Base-by-base conservation (phyloP, 345 rosid genomes). In the Adansonia digitata region DNA sequence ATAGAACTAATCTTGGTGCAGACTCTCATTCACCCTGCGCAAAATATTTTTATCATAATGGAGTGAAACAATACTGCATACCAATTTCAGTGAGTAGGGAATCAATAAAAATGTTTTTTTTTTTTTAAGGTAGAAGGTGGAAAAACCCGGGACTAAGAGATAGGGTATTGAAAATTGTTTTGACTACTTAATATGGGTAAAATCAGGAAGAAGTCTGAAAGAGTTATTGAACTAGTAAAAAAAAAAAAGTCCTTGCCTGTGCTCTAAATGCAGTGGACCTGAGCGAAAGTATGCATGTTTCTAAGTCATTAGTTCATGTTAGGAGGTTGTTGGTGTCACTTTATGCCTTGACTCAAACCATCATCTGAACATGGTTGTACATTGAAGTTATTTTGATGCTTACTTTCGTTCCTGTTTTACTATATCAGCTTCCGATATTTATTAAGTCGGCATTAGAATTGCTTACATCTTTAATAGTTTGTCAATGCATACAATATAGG, bases 401-500 rank as follows among this genome's bases (percentile, higher is more conserved):
- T 64, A 27, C n/a, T 53, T 53, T 0, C 15, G 13, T 59, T 57
- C 29, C 45, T 7, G 4, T 2, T 49, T 4, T 49, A 49, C 53
- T 18, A 1, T 17, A 4, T 49, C 53, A 4, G 53, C 53, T 49
- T 20, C 7, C 5, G 15, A 49, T n/a, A 15, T 49, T 15, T 49
- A 17, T 5, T 1, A 49, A 17, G 53, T 49, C 20, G 17, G 53
- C 18, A 34, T 61, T 17, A 17, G 31, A 26, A 13, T 42, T 31
- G 43, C 56, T 72, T 43, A 40, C 53, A 5, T 18, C 35, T 72
- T n/a, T 27, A 24, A 17, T 72, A 72, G 52, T 57, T 15, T 40
- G 42, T 18, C n/a, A 73, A 71, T 74, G 37, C 52, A 39, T 29
- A n/a, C 55, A 77, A 72, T 84, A 37, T 77, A 94, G 98, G 95